These are phyloP conservation scores for Salix dunnii DNA, from an alignment of 345 rosid species.

Conservation along the genomic window DNA sequence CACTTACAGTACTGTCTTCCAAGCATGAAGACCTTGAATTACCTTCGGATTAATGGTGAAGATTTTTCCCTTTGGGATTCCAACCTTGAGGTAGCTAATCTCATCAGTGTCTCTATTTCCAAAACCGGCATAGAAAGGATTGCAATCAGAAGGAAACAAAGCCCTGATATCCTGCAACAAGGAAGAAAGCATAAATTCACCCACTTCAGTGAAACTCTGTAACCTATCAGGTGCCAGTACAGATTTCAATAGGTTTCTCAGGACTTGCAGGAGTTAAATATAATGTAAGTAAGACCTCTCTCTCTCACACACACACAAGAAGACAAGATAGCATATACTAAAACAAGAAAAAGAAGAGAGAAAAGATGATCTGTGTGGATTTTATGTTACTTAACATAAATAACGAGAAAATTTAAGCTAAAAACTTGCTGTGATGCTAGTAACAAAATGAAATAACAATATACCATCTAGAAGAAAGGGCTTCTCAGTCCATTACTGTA, in stretches of 20 bases:
- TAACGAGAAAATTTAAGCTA: too few relatives aligned
- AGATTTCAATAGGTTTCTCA: neutral
- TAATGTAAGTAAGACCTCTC: neutral
- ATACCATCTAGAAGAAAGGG: neutral
- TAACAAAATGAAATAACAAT: too few relatives aligned
- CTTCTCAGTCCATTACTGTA: neutral
- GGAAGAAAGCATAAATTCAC: neutral
- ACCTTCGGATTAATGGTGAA: conserved; percentile 97
- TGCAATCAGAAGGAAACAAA: conserved; percentile 81
- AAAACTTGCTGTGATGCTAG: too few relatives aligned
- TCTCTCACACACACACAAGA: neutral
- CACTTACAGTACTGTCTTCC: neutral
- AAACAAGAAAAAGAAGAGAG: too few relatives aligned
- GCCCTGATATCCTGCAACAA: conserved; percentile 66
- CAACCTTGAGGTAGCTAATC: conserved; percentile 93
- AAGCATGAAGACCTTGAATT: conserved; percentile 12
- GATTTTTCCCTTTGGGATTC: conserved; percentile 92
- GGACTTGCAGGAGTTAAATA: neutral
- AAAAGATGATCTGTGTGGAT: too few relatives aligned
- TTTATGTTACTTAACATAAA: too few relatives aligned
- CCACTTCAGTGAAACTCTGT: neutral
- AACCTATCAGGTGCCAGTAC: neutral
- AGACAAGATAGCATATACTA: too few relatives aligned
- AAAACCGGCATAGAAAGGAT: conserved; percentile 98
- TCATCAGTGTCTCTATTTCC: conserved; percentile 98